Evolutionary conservation across 2,329 filamentous ascomycete genomes (phyloP).

Genomic region (Trichoderma semiorbis): DNA sequence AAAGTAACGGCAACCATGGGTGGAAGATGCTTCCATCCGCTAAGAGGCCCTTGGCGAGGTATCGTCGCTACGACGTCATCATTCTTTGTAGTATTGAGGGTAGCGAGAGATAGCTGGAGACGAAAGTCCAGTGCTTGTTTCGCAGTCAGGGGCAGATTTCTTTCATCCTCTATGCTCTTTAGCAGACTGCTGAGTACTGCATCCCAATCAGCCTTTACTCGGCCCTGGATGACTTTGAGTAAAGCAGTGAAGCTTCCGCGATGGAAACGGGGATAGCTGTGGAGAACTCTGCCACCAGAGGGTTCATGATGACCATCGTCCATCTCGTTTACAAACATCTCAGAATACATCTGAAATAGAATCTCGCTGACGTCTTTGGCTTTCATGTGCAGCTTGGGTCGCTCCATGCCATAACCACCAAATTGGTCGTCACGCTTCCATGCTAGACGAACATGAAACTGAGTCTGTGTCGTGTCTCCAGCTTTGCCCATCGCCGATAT

Average conservation of each 20-base stretch:
- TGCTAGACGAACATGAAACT: conserved; percentile 31
- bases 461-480: conserved; percentile 2
- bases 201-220: conserved; percentile 35
- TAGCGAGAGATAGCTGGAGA: conserved; percentile 36
- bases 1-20: conserved; percentile 37
- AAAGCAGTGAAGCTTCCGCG: conserved; percentile 39
- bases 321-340: conserved; percentile 41
- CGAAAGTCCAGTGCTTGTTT: conserved; percentile 36
- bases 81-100: neutral
- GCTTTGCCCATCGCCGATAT: neutral
- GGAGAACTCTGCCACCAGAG: conserved; percentile 1
- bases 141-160: conserved; percentile 28
- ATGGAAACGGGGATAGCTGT: conserved; percentile 33
- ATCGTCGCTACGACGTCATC: conserved; percentile 21
- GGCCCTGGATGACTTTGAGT: conserved; percentile 35
- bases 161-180: conserved; percentile 31
- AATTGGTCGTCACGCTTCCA: conserved; percentile 38
- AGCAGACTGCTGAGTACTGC: conserved; percentile 30
- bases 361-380: conserved; percentile 36
- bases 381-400: conserved; percentile 33
- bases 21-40: conserved; percentile 38
- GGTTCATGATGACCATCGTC: neutral
- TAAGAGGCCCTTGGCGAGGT: conserved; percentile 29
- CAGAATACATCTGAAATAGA: conserved; percentile 41
- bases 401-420: conserved; percentile 22